phyloP scores from a whole-genome alignment of 768 basidiomycete genomes.

The Leccinum aurantiacum region DNA sequence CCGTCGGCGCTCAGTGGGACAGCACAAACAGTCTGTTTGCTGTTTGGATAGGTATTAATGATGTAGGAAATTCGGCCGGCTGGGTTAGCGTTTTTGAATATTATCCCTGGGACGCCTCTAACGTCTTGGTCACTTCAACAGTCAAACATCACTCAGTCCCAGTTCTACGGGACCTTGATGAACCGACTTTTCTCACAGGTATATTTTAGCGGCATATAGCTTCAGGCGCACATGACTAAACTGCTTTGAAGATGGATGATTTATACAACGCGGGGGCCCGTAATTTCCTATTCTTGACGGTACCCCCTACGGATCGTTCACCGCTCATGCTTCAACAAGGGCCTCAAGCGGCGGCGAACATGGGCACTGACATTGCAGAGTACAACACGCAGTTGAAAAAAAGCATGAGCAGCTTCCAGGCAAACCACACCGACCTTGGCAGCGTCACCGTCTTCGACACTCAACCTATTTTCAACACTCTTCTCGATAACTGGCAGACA shows the following conservation, averaged over 20 bases:
- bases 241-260: slow-evolving; percentile 14
- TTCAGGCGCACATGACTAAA: neutral
- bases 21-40: slow-evolving; percentile 58
- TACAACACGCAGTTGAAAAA: slow-evolving; percentile 45
- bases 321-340: slow-evolving; percentile 51
- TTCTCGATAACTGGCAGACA: slow-evolving; percentile 50
- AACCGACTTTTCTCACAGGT: slow-evolving; percentile 32
- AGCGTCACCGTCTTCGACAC: slow-evolving; percentile 54
- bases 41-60: slow-evolving; percentile 74
- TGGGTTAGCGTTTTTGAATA: slow-evolving; percentile 19
- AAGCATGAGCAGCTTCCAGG: slow-evolving; percentile 41
- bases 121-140: slow-evolving; percentile 1
- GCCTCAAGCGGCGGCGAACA: slow-evolving; percentile 20
- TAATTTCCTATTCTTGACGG: slow-evolving; percentile 62
- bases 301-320: slow-evolving; percentile 57
- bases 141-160: slow-evolving; percentile 24
- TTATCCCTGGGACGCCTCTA: neutral
- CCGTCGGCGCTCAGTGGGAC: slow-evolving; percentile 54
- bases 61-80: slow-evolving; percentile 36
- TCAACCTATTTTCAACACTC: slow-evolving; percentile 55
- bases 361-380: slow-evolving; percentile 39
- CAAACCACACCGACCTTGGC: slow-evolving; percentile 42
- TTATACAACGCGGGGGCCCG: slow-evolving; percentile 47
- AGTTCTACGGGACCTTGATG: slow-evolving; percentile 29
- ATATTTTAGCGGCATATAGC: neutral